Conservation (phyloP, 306 rosid species). For the Arachis hypogaea region DNA sequence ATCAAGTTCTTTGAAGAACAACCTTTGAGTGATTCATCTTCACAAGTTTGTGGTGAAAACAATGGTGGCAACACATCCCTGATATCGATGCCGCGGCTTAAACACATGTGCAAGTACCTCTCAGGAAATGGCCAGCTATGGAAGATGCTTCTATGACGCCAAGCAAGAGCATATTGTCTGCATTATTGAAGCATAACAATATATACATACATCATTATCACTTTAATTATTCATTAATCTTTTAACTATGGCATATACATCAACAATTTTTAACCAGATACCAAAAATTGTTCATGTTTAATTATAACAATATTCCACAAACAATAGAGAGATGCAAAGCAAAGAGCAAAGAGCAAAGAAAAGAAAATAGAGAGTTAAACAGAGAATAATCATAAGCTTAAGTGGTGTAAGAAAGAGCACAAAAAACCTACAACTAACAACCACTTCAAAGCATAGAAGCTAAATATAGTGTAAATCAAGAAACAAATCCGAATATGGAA, state of each 20-base stretch:
- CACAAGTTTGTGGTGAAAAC: conserved; percentile 33
- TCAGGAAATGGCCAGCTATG: conserved; percentile 65
- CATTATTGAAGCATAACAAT: neutral
- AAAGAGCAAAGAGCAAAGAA: neutral
- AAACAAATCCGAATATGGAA: conserved; percentile 22
- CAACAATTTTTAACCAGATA: neutral
- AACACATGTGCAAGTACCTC: conserved; percentile 54
- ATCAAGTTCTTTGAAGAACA: conserved; percentile 14
- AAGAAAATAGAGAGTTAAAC: neutral
- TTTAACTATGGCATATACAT: neutral
- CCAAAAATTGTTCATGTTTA: neutral
- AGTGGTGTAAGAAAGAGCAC: neutral
- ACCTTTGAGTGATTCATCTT: conserved; percentile 40
- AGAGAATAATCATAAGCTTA: conserved; percentile 16
- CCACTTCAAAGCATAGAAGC: conserved; percentile 2
- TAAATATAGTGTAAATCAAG: conserved; percentile 7
- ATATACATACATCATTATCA: too few relatives aligned
- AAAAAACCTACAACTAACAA: conserved; percentile 10
- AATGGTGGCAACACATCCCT: conserved; percentile 57
- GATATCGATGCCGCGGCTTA: conserved; percentile 54
- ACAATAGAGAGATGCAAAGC: neutral
- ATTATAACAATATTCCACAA: neutral
- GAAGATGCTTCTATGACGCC: conserved; percentile 47
- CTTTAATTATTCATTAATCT: too few relatives aligned
- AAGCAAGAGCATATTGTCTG: conserved; percentile 61